Conservation (phyloP, 2,329 filamentous ascomycete genomes). For the Bipolaris victoriae region DNA sequence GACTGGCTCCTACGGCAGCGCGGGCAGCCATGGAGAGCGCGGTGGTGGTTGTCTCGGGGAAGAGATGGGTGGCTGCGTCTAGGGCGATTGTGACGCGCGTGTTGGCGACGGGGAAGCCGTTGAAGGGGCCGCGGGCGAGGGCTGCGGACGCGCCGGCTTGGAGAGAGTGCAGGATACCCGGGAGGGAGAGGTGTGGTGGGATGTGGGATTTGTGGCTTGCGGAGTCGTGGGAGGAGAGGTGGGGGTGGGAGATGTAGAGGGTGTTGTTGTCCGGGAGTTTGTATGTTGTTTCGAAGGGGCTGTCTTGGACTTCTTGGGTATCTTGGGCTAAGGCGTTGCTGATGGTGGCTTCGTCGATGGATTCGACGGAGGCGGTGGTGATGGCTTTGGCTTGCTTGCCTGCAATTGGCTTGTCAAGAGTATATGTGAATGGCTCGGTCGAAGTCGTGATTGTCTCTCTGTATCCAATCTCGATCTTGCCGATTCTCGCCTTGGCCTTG, state of each 20-base stretch:
- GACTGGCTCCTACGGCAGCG: slow-evolving; percentile 67
- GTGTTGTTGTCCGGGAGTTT: slow-evolving; percentile 70
- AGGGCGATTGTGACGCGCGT: slow-evolving; percentile 74
- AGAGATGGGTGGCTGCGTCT: slow-evolving; percentile 68
- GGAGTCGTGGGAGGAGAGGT: slow-evolving; percentile 51
- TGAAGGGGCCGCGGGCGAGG: slow-evolving; percentile 81
- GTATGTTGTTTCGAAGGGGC: slow-evolving; percentile 38
- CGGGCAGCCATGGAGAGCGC: slow-evolving; percentile 71
- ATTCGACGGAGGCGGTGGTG: slow-evolving; percentile 72
- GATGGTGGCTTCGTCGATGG: slow-evolving; percentile 53
- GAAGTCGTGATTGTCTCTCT: slow-evolving; percentile 75
- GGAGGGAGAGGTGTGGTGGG: slow-evolving; percentile 60
- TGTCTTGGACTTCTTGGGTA: slow-evolving; percentile 32
- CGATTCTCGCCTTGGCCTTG: slow-evolving; percentile 84
- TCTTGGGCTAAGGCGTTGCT: slow-evolving; percentile 28
- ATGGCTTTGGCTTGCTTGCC: slow-evolving; percentile 79
- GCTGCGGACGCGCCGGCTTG: slow-evolving; percentile 83
- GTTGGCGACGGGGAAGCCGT: slow-evolving; percentile 79
- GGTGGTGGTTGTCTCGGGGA: slow-evolving; percentile 69
- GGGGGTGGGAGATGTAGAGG: slow-evolving; percentile 62
- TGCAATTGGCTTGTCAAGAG: slow-evolving; percentile 80
- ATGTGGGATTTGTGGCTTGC: slow-evolving; percentile 55
- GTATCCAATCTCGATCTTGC: slow-evolving; percentile 93
- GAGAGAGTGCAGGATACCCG: slow-evolving; percentile 61
- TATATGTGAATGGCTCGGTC: slow-evolving; percentile 63